Conservation (phyloP, 257 asterid genomes). For the Nicotiana noctiflora region DNA sequence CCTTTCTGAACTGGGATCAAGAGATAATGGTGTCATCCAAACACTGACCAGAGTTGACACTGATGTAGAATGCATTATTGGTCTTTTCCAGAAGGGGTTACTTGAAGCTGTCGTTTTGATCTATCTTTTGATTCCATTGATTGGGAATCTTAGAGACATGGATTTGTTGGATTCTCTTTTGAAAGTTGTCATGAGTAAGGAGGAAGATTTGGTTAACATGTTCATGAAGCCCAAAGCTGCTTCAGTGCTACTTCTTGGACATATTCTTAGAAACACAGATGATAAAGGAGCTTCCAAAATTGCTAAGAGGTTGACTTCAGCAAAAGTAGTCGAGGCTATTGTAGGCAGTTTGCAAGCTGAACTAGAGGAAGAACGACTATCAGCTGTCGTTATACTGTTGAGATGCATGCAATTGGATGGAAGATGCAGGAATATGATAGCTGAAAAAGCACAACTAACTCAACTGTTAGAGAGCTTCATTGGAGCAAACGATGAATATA, state of each 20-base stretch:
- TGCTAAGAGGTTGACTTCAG: constrained; percentile 29
- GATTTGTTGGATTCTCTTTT: constrained; percentile 44
- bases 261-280: constrained; percentile 32
- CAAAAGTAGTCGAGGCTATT: constrained; percentile 28
- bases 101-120: constrained; percentile 62
- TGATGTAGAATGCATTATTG: constrained; percentile 55
- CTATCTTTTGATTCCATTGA: constrained; percentile 39
- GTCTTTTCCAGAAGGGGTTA: constrained; percentile 66
- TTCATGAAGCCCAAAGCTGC: constrained; percentile 50
- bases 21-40: constrained; percentile 47
- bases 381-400: constrained; percentile 49
- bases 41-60: constrained; percentile 72
- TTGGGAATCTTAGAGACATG: constrained; percentile 36
- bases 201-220: constrained; percentile 25
- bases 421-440: constrained; percentile 55
- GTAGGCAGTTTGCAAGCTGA: constrained; percentile 41
- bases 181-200: constrained; percentile 23
- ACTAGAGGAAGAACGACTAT: constrained; percentile 41
- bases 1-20: constrained; percentile 52
- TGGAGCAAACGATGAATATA: constrained; percentile 37
- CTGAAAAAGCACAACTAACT: constrained; percentile 47
- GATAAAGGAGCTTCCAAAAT: constrained; percentile 27
- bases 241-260: constrained; percentile 42
- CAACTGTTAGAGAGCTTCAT: constrained; percentile 43
- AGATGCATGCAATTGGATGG: constrained; percentile 75